A percentile compares a stretch with the other conserved stretches of the same genome.
These are phyloP conservation scores for Chytriomyces sp. DNA, from an alignment of 192 early-diverging fungal genomes.

Conservation along the genomic window DNA sequence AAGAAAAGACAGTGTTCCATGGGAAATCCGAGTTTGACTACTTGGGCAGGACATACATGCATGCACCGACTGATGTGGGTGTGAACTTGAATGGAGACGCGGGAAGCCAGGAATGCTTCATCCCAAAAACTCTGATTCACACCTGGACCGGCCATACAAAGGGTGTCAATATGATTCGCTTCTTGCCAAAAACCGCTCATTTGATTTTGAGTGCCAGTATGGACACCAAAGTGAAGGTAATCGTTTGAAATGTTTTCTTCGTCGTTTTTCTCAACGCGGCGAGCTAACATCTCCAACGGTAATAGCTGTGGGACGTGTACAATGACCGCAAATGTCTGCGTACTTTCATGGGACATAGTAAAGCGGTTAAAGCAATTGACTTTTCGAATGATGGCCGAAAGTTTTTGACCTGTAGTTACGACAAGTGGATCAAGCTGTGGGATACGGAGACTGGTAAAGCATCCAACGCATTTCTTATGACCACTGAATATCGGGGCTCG, in stretches of 20 bases:
- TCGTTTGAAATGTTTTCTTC: background rate
- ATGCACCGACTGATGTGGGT: conserved; percentile 86
- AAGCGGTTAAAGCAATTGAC: conserved; percentile 88
- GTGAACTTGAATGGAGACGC: conserved; percentile 75
- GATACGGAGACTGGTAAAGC: conserved; percentile 90
- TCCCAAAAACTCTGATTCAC: conserved; percentile 85
- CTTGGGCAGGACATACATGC: conserved; percentile 95
- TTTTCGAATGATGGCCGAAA: conserved; percentile 85
- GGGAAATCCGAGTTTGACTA: conserved; percentile 88
- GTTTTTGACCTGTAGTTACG: conserved; percentile 90
- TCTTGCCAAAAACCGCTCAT: conserved; percentile 90
- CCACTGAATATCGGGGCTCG: background rate
- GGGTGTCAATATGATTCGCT: conserved; percentile 87
- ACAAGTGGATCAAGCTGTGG: conserved; percentile 94
- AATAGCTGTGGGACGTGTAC: conserved; percentile 92
- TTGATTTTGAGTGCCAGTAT: conserved; percentile 88
- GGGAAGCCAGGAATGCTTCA: conserved; percentile 78
- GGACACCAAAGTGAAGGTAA: conserved; percentile 94
- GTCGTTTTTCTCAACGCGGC: no score
- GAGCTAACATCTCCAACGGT: background rate
- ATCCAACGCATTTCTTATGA: conserved; percentile 16
- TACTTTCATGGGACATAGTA: conserved; percentile 89
- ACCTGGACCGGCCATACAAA: conserved; percentile 94
- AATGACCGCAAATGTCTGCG: conserved; percentile 83
- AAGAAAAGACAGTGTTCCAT: conserved; percentile 86